phyloP scores from a whole-genome alignment of 768 basidiomycete genomes.

The Boletus edulis region DNA sequence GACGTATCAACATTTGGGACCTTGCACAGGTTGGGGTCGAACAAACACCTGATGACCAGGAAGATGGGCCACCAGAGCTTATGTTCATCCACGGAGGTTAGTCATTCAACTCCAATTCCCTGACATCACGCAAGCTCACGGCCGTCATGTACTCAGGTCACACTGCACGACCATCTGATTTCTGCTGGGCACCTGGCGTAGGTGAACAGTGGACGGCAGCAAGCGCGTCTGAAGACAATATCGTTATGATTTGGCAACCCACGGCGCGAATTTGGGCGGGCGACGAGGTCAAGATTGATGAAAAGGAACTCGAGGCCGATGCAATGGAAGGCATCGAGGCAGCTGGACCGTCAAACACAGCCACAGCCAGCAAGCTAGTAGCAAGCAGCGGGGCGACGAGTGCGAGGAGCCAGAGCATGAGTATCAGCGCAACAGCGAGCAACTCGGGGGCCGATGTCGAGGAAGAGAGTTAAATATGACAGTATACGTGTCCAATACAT shows the following conservation, averaged over 20 bases:
- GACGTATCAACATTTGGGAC: slow-evolving; percentile 96
- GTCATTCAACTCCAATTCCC: slow-evolving; percentile 19
- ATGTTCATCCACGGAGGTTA: slow-evolving; percentile 93
- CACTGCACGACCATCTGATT: slow-evolving; percentile 87
- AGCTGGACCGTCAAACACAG: slow-evolving; percentile 19
- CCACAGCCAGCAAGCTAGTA: slow-evolving; percentile 15
- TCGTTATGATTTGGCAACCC: slow-evolving; percentile 97
- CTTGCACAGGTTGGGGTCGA: slow-evolving; percentile 87
- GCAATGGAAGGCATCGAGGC: slow-evolving; percentile 74
- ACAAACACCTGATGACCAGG: slow-evolving; percentile 96
- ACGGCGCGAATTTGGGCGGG: slow-evolving; percentile 93
- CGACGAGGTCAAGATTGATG: slow-evolving; percentile 80
- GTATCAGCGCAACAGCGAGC: slow-evolving; percentile 51
- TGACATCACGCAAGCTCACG: background rate
- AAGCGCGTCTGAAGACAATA: slow-evolving; percentile 94
- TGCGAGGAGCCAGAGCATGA: slow-evolving; percentile 57
- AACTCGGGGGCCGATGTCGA: slow-evolving; percentile 50
- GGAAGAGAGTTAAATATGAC: slow-evolving; percentile 26
- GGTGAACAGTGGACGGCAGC: slow-evolving; percentile 82
- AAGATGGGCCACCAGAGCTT: slow-evolving; percentile 96
- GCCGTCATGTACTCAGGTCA: slow-evolving; percentile 51
- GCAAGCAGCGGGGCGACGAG: slow-evolving; percentile 37
- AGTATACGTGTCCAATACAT: slow-evolving; percentile 2
- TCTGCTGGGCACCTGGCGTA: slow-evolving; percentile 90
- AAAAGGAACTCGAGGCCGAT: slow-evolving; percentile 80